A percentile compares a stretch with the other conserved stretches of the same genome.
Evolutionary conservation across 257 asterid species (phyloP).

Genomic region (Primulina huaijiensis): DNA sequence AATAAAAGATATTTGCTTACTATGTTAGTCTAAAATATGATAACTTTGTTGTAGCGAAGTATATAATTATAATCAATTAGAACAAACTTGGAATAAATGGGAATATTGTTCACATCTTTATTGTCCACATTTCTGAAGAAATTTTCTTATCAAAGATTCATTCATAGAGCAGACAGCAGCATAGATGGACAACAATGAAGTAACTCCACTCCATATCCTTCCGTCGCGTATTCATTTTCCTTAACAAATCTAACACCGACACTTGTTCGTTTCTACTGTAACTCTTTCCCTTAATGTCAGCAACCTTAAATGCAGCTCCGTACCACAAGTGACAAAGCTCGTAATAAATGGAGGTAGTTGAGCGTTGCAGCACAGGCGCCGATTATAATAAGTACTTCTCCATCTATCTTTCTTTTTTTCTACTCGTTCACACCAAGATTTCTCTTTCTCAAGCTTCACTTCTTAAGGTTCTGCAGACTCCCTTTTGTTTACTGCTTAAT

Average conservation of each 20-base stretch:
- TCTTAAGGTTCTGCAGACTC: conserved; percentile 20
- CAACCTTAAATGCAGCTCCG: conserved; percentile 31
- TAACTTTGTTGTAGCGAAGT: too few relatives aligned
- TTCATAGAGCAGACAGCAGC: neutral
- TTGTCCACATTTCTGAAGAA: too few relatives aligned
- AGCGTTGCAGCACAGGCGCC: conserved; percentile 29
- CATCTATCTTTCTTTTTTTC: neutral
- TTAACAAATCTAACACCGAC: neutral
- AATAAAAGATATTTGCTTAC: too few relatives aligned
- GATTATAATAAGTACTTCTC: conserved; percentile 14
- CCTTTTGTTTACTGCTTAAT: neutral
- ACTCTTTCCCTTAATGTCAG: conserved; percentile 15
- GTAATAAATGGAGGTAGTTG: conserved; percentile 49
- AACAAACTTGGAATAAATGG: too few relatives aligned
- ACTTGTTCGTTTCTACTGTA: neutral
- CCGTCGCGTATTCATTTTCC: neutral
- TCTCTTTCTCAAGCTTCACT: conserved; percentile 23
- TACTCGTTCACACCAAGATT: conserved; percentile 28
- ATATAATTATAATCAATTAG: too few relatives aligned
- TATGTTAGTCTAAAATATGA: too few relatives aligned
- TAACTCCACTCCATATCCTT: too few relatives aligned
- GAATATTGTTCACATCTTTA: too few relatives aligned
- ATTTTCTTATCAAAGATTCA: neutral
- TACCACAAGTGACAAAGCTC: conserved; percentile 8
- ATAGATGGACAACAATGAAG: too few relatives aligned